Evolutionary conservation across 2,329 filamentous ascomycete species (phyloP), one percentile per base, ranked within the genome.

Genomic region (Pseudocercospora macadamiae): DNA sequence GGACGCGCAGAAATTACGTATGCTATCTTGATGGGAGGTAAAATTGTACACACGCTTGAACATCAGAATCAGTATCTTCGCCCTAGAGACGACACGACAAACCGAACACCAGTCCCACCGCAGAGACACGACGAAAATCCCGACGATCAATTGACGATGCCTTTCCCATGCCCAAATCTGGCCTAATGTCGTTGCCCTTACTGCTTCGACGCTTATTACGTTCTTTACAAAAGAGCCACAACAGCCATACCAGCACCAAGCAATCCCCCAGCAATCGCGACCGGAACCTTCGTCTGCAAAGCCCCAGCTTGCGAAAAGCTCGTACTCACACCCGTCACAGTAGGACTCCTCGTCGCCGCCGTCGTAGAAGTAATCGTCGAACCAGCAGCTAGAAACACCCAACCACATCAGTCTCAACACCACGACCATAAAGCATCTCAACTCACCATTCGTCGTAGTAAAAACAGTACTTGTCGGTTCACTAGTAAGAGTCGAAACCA

Each of bases 201-300:
- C n/a, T n/a, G n/a, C n/a, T n/a, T n/a, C n/a, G n/a, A n/a, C n/a
- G n/a, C n/a, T n/a, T n/a, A n/a, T n/a, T n/a, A n/a, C n/a, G n/a
- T n/a, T n/a, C 12, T 16, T 55, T 63, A 68, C 25, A 69, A 54
- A 49, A 68, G 63, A 60, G 63, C 70, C 60, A 66, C 71, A 63
- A 59, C 69, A 68, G 58, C 72, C 42, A 69, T 70, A n/a, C 63
- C 74, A 9, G 66, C 68, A 25, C 61, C 72, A 2, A 72, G 64
- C 3, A 62, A 71, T 55, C 69, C 73, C 16, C 72, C 73, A 45
- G 58, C 47, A 30, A 61, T 21, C 26, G 62, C 39, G 19, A 37
- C n/a, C 18, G 68, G 67, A 12, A 59, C 65, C 32, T 57, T 68
- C 5, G 67, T 70, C 23, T 53, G 52, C 30, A 60, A 36, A 9